Conservation (phyloP, 108 stramenopile genomes). For the Cyclotella sp. region DNA sequence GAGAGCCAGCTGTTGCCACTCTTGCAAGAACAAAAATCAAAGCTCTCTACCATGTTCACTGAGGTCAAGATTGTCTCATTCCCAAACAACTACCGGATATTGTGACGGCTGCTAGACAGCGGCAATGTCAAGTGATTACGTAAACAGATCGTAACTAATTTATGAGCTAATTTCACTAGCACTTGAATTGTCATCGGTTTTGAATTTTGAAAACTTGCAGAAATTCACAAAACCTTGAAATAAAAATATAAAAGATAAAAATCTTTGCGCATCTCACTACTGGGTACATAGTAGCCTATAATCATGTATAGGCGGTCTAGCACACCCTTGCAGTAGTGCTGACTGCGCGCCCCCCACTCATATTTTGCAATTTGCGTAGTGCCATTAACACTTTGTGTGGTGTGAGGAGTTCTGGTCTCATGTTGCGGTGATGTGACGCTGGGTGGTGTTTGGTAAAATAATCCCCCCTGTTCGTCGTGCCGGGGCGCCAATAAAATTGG, state of each 20-base stretch:
- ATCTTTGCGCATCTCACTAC: conserved; percentile 5
- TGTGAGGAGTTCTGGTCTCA: conserved; percentile 12
- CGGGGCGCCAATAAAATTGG: conserved; percentile 19
- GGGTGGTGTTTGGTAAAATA: conserved; percentile 25
- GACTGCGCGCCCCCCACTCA: conserved; percentile 3
- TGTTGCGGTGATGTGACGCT: conserved; percentile 19
- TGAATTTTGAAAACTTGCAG: not conserved
- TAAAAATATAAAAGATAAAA: conserved; percentile 1
- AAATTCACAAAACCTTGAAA: conserved; percentile 1
- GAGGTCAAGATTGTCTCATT: too few relatives aligned
- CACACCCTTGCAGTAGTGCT: conserved; percentile 27
- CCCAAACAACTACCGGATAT: too few relatives aligned
- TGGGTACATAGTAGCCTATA: conserved; percentile 8
- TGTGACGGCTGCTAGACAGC: too few relatives aligned
- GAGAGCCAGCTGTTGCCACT: too few relatives aligned
- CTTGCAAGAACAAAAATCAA: too few relatives aligned
- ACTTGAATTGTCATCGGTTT: not conserved
- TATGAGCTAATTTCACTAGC: conserved; percentile 6
- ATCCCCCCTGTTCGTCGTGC: conserved; percentile 13
- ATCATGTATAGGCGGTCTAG: conserved; percentile 13
- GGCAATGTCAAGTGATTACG: too few relatives aligned
- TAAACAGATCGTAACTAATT: conserved; percentile 8
- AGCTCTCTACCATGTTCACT: too few relatives aligned
- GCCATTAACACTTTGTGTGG: conserved; percentile 20
- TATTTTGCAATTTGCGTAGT: conserved; percentile 17